Base-by-base conservation (phyloP, 2,329 filamentous ascomycete genomes). In the Fusarium domesticum region DNA sequence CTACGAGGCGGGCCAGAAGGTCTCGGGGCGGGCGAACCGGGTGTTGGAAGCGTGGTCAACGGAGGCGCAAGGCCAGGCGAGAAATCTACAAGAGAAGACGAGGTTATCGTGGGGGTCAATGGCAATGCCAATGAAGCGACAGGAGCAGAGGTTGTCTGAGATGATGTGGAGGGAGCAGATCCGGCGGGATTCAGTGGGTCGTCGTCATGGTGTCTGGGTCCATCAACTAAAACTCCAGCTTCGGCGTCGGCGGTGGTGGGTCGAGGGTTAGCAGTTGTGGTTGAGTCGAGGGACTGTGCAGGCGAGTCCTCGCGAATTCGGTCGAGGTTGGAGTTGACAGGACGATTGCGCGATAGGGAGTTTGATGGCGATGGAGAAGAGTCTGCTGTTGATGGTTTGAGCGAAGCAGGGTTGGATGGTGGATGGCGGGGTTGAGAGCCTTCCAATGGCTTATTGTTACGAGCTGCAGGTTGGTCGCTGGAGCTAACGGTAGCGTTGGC, bases 31-130 rank as follows among this genome's bases (percentile, higher is more conserved):
- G 50, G 43, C 4, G 54, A 54, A 17, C 42, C 45, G 14, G 57
- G 56, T 18, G 48, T 41, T 12, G 39, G 44, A 17, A 40, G 17
- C 25, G 37, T 32, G 33, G 46, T 40, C 18, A 54, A 42, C 10
- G 48, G 61, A 28, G 14, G 23, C 46, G 47, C 65, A 34, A 49
- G 36, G 8, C 40, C 39, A 30, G 50, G 45, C 30, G 58, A 56
- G 58, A 62, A 30, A 23, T 62, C 54, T 35, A 44, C 70, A 59
- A 52, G 63, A 51, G 37, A 71, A 80, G 78, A 49, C 74, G 59
- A 38, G 63, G 70, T 31, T 17, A 35, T 37, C 20, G 35, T 42
- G 19, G 49, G 28, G 28, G 51, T 35, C 39, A 49, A 35, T 35
- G 43, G 52, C 35, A 11, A 12, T 12, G 14, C 4, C 4, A 12